Evolutionary conservation across 1,284 basidiomycete genomes (phyloP), one percentile per base, ranked within the genome.

Genomic region (Tremellales sp.): DNA sequence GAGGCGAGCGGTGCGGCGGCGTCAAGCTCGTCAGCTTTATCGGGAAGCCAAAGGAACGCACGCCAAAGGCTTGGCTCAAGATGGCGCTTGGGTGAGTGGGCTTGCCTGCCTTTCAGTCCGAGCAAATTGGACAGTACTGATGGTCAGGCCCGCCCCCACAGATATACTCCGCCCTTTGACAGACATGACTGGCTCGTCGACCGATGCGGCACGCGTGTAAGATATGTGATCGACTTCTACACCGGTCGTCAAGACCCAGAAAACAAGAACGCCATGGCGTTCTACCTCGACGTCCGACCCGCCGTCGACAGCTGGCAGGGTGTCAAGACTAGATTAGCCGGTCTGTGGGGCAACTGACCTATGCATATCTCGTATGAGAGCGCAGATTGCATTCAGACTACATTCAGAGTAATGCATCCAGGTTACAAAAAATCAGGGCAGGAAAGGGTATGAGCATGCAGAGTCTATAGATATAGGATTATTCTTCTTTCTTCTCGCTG

Each of bases 171-270:
- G 10, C 94, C 94, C 0, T 98, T 99, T 68, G 95, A 98, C 71
- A 79, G 95, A 47, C 94, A 99, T 58, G 94, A 98, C 71, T 99
- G 94, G 95, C 74, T 90, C 35, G 83, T 99, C 35, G 91, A 97
- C 70, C 83, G 95, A 25, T 92, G 89, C 63, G 92, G 92, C 2
- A 81, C 80, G 3, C 83, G 82, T 45, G 78, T 93, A 63, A 84
- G 94, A 53, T 99, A 98, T 74, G 84, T 99, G 48, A 97, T 99
- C 58, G 94, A 99, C 73, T 99, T 97, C 70, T 99, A 99, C 76
- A 87, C 90, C 0, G 94, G 95, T n/a, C 82, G 80, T 48, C 74
- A 75, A 25, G 71, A 74, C 48, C 61, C 54, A 24, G 65, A 49
- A 9, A 54, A 56, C 16, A 56, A 62, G 10, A 42, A 47, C 10